phyloP scores from a whole-genome alignment of 371 early-diverging fungal species.

The Nematocida displodere region DNA sequence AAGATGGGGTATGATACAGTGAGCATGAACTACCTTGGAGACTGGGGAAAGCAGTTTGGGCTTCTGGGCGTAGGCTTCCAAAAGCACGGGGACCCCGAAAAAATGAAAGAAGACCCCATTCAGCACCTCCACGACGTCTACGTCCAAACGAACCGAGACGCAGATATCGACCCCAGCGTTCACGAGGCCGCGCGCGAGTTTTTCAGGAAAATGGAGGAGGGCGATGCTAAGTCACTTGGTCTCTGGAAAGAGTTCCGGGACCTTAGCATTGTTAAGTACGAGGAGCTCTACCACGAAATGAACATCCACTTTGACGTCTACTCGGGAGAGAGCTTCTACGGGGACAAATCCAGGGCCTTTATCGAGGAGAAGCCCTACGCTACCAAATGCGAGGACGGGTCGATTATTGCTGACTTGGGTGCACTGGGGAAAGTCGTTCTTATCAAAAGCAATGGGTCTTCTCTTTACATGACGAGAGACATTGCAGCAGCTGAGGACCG shows the following conservation, averaged over 20 bases:
- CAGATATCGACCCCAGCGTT: constrained; percentile 69
- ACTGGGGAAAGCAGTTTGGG: constrained; percentile 99
- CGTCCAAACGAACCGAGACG: constrained; percentile 77
- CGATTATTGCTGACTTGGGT: constrained; percentile 60
- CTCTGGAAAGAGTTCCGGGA: constrained; percentile 86
- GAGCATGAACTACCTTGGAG: constrained; percentile 94
- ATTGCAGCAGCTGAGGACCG: constrained; percentile 91
- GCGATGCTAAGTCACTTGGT: constrained; percentile 73
- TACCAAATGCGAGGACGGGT: constrained; percentile 58
- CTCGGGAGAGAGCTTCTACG: constrained; percentile 92
- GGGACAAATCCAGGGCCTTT: constrained; percentile 70
- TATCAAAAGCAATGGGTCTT: constrained; percentile 85
- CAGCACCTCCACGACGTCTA: constrained; percentile 87
- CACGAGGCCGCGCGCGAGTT: constrained; percentile 84
- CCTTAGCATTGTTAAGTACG: constrained; percentile 84
- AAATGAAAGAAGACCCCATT: constrained; percentile 77
- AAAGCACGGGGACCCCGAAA: constrained; percentile 73
- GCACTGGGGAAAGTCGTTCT: constrained; percentile 68
- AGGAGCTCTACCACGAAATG: constrained; percentile 79
- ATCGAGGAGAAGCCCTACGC: constrained; percentile 69
- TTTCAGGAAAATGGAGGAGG: constrained; percentile 92
- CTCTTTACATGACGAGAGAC: constrained; percentile 93
- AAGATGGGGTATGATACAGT: constrained; percentile 78
- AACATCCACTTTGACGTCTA: constrained; percentile 89
- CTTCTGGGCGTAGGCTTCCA: constrained; percentile 83